Percentiles rank a stretch among this genome's conserved stretches.
Conservation (phyloP, 163 green algal genomes). For the Scenedesmus sp. region DNA sequence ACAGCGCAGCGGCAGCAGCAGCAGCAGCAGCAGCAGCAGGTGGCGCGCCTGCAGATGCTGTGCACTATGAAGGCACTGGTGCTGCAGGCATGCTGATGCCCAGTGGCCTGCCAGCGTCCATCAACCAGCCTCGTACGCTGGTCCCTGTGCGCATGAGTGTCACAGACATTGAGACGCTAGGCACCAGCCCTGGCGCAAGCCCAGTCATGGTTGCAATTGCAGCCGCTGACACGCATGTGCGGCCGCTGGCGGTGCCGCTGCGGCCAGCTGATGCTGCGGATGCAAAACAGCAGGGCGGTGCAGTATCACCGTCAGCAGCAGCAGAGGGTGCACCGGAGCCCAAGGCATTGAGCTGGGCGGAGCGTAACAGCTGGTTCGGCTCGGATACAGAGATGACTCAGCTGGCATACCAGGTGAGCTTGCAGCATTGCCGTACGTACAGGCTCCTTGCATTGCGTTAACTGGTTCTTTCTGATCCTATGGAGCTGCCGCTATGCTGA, state of each 20-base stretch:
- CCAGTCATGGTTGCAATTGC: conserved; percentile 30
- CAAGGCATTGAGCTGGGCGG: conserved; percentile 75
- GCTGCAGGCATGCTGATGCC: conserved; percentile 6
- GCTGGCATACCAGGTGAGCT: conserved; percentile 71
- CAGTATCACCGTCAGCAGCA: conserved; percentile 1
- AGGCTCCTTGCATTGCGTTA: no score
- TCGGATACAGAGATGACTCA: conserved; percentile 75
- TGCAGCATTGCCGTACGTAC: not conserved
- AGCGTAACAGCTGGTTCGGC: conserved; percentile 78
- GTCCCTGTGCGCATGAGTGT: conserved; percentile 25
- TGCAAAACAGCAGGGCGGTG: not conserved
- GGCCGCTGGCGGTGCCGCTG: conserved; percentile 19
- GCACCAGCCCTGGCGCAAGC: conserved; percentile 20
- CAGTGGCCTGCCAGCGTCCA: conserved; percentile 20
- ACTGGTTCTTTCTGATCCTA: no score
- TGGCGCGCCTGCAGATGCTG: not conserved
- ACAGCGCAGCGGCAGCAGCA: conserved; percentile 26
- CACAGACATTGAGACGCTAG: not conserved
- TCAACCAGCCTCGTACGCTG: not conserved
- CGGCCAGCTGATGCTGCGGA: not conserved
- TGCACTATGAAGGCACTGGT: not conserved
- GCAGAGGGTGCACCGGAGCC: conserved; percentile 56
- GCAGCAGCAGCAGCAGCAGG: conserved; percentile 16
- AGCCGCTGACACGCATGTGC: conserved; percentile 7
- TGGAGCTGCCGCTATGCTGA: no score